Conservation (phyloP, 164 flowering plant genomes). For the Taxillus chinensis region DNA sequence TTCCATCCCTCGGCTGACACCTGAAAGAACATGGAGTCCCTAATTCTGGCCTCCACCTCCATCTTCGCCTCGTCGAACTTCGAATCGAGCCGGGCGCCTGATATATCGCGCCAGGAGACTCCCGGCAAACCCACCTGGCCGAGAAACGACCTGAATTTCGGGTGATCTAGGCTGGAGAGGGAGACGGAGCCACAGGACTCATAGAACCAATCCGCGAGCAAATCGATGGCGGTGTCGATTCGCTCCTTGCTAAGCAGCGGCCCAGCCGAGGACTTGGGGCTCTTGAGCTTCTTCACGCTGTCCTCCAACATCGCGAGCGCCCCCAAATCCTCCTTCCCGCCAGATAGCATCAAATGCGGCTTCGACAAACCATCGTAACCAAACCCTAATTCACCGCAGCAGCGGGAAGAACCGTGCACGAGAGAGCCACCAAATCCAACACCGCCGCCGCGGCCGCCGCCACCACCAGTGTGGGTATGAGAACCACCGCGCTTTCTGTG, state of each 20-base stretch:
- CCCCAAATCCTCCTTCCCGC: slow-evolving; percentile 37
- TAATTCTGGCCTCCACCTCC: slow-evolving; percentile 30
- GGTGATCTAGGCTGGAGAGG: slow-evolving; percentile 33
- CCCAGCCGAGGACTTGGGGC: slow-evolving; percentile 25
- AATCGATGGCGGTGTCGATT: slow-evolving; percentile 26
- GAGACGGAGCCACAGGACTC: slow-evolving; percentile 37
- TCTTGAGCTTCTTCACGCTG: slow-evolving; percentile 40
- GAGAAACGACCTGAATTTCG: slow-evolving; percentile 34
- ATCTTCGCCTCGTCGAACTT: slow-evolving; percentile 26
- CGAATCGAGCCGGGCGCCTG: slow-evolving; percentile 23
- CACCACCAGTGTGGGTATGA: too few species aligned
- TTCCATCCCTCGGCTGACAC: slow-evolving; percentile 37
- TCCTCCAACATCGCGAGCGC: slow-evolving; percentile 36
- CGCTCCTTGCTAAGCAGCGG: slow-evolving; percentile 24
- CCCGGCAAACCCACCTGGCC: slow-evolving; percentile 33
- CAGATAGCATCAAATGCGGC: slow-evolving; percentile 31
- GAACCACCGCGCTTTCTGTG: slow-evolving; percentile 9
- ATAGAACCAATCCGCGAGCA: slow-evolving; percentile 33
- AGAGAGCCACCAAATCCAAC: background rate
- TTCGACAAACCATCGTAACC: slow-evolving; percentile 5
- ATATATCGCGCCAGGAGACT: slow-evolving; percentile 18
- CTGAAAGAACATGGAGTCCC: slow-evolving; percentile 42
- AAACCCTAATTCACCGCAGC: too few species aligned
- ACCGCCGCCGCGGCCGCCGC: background rate
- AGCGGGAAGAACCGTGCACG: background rate